These are phyloP conservation scores for Fusarium nygamai DNA, from an alignment of 2,329 filamentous ascomycete genomes.

Conservation along the genomic window DNA sequence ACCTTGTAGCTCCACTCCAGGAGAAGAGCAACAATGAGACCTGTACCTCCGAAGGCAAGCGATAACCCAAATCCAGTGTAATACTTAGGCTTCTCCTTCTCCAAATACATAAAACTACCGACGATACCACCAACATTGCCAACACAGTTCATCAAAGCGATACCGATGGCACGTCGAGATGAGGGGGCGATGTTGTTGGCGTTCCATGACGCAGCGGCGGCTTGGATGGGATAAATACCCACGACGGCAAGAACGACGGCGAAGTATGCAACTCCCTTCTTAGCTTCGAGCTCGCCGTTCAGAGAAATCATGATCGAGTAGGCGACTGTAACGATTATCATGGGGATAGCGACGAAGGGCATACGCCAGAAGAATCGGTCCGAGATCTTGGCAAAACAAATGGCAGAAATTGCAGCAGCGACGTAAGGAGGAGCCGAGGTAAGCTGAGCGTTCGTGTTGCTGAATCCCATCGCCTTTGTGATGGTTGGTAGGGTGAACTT, in stretches of 20 bases:
- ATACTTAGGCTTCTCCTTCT: slow-evolving; percentile 58
- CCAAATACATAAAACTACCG: slow-evolving; percentile 44
- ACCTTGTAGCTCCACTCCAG: slow-evolving; percentile 47
- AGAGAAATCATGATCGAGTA: slow-evolving; percentile 38
- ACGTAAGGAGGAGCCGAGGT: slow-evolving; percentile 69
- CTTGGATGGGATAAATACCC: slow-evolving; percentile 38
- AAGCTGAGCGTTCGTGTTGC: slow-evolving; percentile 43
- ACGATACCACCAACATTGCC: slow-evolving; percentile 45
- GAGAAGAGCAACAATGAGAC: slow-evolving; percentile 44
- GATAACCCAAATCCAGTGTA: slow-evolving; percentile 52
- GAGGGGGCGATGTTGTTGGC: slow-evolving; percentile 40
- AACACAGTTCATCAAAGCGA: slow-evolving; percentile 45
- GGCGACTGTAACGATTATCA: slow-evolving; percentile 31
- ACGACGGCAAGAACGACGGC: slow-evolving; percentile 32
- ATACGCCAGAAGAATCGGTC: slow-evolving; percentile 63
- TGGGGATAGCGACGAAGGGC: slow-evolving; percentile 37
- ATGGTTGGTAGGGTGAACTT: slow-evolving; percentile 43
- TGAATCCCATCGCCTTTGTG: slow-evolving; percentile 41
- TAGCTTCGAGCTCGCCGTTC: slow-evolving; percentile 24
- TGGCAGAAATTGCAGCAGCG: slow-evolving; percentile 69
- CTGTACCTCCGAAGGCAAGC: slow-evolving; percentile 45
- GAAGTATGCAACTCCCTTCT: slow-evolving; percentile 37
- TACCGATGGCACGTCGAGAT: slow-evolving; percentile 47
- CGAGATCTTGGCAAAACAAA: slow-evolving; percentile 71
- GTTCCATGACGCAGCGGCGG: slow-evolving; percentile 38